Evolutionary conservation across 2,329 filamentous ascomycete genomes (phyloP), one percentile per base, ranked within the genome.

Genomic region (Didymella lethalis): DNA sequence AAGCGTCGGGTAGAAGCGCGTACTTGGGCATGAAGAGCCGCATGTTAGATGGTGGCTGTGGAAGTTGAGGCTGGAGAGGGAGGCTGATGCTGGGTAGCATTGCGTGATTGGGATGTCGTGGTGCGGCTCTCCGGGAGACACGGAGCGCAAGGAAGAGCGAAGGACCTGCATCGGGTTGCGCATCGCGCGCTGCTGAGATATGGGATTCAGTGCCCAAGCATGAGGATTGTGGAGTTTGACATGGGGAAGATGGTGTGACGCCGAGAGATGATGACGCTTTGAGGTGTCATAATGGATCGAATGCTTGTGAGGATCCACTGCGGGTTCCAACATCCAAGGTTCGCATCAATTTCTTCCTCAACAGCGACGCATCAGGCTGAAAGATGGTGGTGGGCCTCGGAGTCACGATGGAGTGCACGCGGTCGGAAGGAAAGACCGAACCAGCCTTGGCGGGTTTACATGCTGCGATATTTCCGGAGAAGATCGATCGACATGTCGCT

Each of bases 71-170:
- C 49, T 48, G 48, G 48, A 49, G 29, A 28, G 20, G 45, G 38
- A 55, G 52, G 52, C 52, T 55, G 29, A 48, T 10, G 38, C 48
- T 7, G 54, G 54, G 48, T 36, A 29, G 26, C 11, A 12, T 48
- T 52, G 43, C 54, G 43, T 31, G 18, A 26, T 48, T 12, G 20
- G 48, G 54, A 20, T 29, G 29, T 54, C 32, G 31, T 58, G 38
- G 26, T 53, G 55, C 56, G 56, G 56, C 56, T 59, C 50, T 59
- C 41, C 41, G 56, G 50, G 50, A 28, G 29, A 54, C 32, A 12
- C 16, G 40, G 4, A 20, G 18, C 25, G 4, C 18, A 41, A 18
- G 45, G 26, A 3, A 18, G n/a, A 20, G 10, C 28, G 12, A 3
- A 16, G 40, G n/a, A 54, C 7, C 23, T 44, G 41, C 41, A 50